These are phyloP conservation scores for Themeda triandra DNA, from an alignment of 176 grass and related monocot species.

Conservation along the genomic window DNA sequence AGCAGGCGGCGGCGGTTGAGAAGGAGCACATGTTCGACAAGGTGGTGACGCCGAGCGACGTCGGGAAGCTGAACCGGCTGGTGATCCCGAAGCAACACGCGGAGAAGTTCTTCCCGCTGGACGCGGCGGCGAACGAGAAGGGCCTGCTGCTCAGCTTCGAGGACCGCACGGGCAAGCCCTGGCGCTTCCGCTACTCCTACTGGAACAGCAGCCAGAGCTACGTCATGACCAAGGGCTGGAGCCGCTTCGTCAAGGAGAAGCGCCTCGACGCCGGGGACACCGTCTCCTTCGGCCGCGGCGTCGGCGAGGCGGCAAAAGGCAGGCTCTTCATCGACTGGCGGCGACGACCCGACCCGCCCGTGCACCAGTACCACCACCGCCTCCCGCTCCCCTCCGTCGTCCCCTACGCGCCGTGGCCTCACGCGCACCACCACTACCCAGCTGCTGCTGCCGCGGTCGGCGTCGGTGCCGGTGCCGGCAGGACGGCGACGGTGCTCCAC, in stretches of 20 bases:
- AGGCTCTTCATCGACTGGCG: slow-evolving; percentile 96
- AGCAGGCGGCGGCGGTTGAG: slow-evolving; percentile 26
- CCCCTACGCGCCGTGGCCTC: slow-evolving; percentile 35
- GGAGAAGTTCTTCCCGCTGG: slow-evolving; percentile 93
- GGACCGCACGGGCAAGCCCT: slow-evolving; percentile 87
- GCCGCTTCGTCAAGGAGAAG: slow-evolving; percentile 99
- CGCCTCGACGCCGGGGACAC: slow-evolving; percentile 90
- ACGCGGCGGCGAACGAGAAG: slow-evolving; percentile 74
- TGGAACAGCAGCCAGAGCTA: slow-evolving; percentile 99
- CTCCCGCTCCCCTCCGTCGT: slow-evolving; percentile 30
- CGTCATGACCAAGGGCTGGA: slow-evolving; percentile 99
- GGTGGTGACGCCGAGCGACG: slow-evolving; percentile 97
- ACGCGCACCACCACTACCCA: background rate
- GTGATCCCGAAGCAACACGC: slow-evolving; percentile 99
- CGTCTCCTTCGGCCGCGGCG: slow-evolving; percentile 91
- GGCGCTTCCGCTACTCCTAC: slow-evolving; percentile 99
- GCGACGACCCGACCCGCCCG: slow-evolving; percentile 51
- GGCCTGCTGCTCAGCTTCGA: slow-evolving; percentile 84
- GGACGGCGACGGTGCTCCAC: slow-evolving; percentile 41
- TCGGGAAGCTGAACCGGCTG: slow-evolving; percentile 96
- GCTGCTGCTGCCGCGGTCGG: background rate
- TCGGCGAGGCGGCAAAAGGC: slow-evolving; percentile 54
- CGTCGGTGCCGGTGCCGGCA: background rate
- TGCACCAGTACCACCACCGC: background rate
- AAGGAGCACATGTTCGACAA: slow-evolving; percentile 99